Conservation (phyloP, 2,329 filamentous ascomycete genomes). For the Blastomyces silverae region DNA sequence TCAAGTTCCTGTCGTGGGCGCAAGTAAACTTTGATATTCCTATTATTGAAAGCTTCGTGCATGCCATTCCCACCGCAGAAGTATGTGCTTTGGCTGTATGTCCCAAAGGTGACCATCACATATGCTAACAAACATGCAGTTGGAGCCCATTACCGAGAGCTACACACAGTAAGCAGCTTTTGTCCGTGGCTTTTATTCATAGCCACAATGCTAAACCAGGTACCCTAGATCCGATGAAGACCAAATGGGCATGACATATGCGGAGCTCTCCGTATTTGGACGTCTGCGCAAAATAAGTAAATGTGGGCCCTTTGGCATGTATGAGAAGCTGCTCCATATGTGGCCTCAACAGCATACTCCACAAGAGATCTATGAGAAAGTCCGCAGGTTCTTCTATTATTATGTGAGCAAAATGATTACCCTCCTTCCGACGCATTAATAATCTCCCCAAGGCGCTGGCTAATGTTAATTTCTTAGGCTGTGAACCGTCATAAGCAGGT, state of each 20-base stretch:
- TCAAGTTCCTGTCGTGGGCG: constrained; percentile 60
- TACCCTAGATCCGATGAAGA: constrained; percentile 43
- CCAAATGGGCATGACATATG: constrained; percentile 47
- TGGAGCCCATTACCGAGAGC: constrained; percentile 57
- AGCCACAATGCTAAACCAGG: background rate
- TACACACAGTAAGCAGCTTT: constrained; percentile 43
- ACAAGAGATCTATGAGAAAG: constrained; percentile 30
- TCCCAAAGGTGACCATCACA: background rate
- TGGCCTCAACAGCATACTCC: constrained; percentile 32
- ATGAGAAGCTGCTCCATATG: constrained; percentile 45
- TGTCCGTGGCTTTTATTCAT: constrained; percentile 2
- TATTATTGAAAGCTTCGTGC: constrained; percentile 51
- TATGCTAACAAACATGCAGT: constrained; percentile 28
- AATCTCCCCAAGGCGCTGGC: background rate
- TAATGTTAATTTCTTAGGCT: constrained; percentile 20
- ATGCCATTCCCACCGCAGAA: constrained; percentile 53
- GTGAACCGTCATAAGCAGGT: constrained; percentile 58
- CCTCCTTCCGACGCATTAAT: background rate
- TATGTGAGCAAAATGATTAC: constrained; percentile 11
- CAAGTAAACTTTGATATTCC: constrained; percentile 52
- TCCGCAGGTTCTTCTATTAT: constrained; percentile 35
- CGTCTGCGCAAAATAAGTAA: constrained; percentile 48
- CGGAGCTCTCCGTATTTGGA: constrained; percentile 47
- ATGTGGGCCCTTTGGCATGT: constrained; percentile 49
- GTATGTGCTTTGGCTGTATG: background rate